Evolutionary conservation across 345 rosid genomes (phyloP).

Genomic region (Citrus cavaleriei): DNA sequence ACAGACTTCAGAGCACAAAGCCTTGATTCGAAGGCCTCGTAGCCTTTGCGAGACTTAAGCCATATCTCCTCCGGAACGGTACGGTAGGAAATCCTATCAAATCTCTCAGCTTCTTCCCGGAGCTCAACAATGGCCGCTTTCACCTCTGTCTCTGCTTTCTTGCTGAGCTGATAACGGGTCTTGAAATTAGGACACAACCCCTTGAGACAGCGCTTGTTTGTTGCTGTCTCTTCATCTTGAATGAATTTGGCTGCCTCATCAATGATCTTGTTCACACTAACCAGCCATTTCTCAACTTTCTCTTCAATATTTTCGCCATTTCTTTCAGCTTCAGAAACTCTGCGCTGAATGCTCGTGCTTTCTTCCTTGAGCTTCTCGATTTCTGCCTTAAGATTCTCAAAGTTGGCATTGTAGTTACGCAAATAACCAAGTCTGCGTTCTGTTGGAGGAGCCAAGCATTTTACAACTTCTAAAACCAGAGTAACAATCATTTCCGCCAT

Average conservation of each 20-base stretch:
- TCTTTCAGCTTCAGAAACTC: slow-evolving; percentile 1
- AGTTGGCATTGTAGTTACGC: neutral
- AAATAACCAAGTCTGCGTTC: neutral
- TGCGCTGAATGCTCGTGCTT: neutral
- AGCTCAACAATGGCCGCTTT: neutral
- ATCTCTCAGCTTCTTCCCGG: neutral
- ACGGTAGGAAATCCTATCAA: neutral
- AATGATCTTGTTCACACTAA: neutral
- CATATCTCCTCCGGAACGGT: neutral
- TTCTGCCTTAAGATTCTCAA: neutral
- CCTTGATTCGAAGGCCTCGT: slow-evolving; percentile 18
- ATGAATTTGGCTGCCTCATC: neutral
- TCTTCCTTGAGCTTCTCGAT: neutral
- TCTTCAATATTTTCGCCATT: neutral
- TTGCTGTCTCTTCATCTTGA: neutral
- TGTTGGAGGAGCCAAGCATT: neutral
- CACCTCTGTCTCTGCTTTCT: neutral
- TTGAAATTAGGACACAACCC: slow-evolving; percentile 4
- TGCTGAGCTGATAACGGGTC: neutral
- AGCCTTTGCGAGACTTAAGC: neutral
- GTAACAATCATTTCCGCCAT: neutral
- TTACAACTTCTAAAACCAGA: neutral
- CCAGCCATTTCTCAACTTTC: slow-evolving; percentile 3
- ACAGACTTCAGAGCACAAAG: neutral
- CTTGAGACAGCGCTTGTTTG: neutral